phyloP scores from a whole-genome alignment of 192 early-diverging fungal genomes.

The Coemansia sp. region DNA sequence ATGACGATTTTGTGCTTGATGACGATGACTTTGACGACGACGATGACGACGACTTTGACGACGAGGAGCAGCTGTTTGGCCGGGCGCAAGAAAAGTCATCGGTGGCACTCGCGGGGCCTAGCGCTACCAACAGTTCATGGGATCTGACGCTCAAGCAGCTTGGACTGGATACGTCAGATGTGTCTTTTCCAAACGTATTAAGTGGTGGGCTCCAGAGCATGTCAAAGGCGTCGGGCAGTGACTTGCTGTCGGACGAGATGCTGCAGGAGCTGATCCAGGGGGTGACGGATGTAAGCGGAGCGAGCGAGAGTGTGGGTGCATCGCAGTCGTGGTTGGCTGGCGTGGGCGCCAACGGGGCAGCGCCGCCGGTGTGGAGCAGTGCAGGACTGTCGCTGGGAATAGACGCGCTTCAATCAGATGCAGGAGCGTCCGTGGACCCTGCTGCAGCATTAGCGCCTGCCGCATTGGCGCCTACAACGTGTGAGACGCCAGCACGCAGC shows the following conservation, averaged over 20 bases:
- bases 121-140: conserved; percentile 18
- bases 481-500: not conserved
- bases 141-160: conserved; percentile 35
- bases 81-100: not conserved
- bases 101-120: not conserved
- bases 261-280: conserved; percentile 44
- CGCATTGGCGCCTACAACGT: not conserved
- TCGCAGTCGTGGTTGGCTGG: conserved; percentile 7
- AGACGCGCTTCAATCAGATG: not conserved
- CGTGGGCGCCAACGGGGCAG: not conserved
- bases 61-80: conserved; percentile 11
- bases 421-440: not conserved
- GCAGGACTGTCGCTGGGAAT: not conserved
- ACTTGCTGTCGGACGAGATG: conserved; percentile 23
- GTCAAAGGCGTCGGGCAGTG: conserved; percentile 1
- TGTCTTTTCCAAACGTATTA: not conserved
- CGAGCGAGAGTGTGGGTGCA: not conserved
- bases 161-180: conserved; percentile 14
- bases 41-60: conserved; percentile 39
- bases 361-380: not conserved
- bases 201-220: not conserved
- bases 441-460: not conserved
- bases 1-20: conserved; percentile 51
- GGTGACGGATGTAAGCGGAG: conserved; percentile 9
- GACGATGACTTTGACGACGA: conserved; percentile 42